phyloP scores from a whole-genome alignment of 176 grass and related monocot genomes.

The Lolium perenne region DNA sequence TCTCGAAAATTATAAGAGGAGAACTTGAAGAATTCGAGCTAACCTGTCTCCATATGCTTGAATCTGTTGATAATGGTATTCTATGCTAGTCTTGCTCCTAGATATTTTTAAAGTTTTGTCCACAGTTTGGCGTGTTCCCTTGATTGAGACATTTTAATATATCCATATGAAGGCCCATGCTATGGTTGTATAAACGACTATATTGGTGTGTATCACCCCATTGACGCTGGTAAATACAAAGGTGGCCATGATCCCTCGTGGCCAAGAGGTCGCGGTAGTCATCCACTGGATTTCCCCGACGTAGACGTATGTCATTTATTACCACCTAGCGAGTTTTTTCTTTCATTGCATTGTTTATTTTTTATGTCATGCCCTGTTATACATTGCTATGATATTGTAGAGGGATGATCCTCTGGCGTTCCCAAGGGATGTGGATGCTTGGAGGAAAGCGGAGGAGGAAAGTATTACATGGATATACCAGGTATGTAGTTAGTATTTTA shows the following conservation, averaged over 20 bases:
- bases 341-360: neutral
- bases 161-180: no score
- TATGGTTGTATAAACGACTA: no score
- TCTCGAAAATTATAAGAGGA: neutral
- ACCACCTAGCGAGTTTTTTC: neutral
- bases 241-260: no score
- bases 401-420: neutral
- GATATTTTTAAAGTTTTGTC: no score
- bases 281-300: neutral
- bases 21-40: neutral
- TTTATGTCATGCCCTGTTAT: neutral
- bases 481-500: no score
- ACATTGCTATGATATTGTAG: neutral
- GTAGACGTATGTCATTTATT: neutral
- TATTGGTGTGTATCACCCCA: no score
- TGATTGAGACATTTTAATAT: no score
- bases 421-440: neutral
- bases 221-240: no score
- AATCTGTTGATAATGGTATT: conserved; percentile 3
- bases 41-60: conserved; percentile 7
- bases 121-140: no score
- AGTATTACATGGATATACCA: neutral
- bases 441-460: neutral
- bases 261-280: neutral
- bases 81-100: neutral